Conservation (phyloP, 2,329 filamentous ascomycete species). For the Colletotrichum destructivum region DNA sequence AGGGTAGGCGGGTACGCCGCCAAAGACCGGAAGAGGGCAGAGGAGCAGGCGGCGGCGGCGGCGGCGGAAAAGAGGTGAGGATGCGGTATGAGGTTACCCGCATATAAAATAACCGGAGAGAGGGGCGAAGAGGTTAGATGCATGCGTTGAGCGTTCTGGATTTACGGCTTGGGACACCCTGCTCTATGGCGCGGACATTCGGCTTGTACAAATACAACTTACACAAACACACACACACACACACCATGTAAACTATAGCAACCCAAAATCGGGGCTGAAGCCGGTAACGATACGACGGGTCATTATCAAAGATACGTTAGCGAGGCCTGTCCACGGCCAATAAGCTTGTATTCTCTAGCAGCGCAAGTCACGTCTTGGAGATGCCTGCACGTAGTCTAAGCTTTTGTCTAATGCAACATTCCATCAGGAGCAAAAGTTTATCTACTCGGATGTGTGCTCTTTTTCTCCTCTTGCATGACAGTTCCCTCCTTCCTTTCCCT, state of each 20-base stretch:
- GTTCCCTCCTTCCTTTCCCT: conserved; percentile 5
- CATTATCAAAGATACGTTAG: conserved; percentile 6
- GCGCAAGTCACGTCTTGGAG: neutral
- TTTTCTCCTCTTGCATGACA: conserved; percentile 9
- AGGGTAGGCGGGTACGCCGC: conserved; percentile 69
- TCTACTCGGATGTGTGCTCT: conserved; percentile 5
- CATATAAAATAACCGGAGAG: conserved; percentile 2
- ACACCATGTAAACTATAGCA: conserved; percentile 37
- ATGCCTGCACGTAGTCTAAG: conserved; percentile 13
- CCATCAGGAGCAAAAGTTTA: neutral
- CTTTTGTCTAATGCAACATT: conserved; percentile 22
- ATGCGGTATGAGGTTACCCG: neutral
- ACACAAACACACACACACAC: conserved; percentile 1
- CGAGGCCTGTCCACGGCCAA: conserved; percentile 11
- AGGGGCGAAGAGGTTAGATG: conserved; percentile 19
- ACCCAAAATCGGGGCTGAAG: conserved; percentile 22
- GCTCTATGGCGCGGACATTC: conserved; percentile 38
- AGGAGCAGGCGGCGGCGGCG: conserved; percentile 30
- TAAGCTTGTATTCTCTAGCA: neutral
- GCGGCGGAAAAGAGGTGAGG: conserved; percentile 28
- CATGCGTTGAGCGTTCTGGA: conserved; percentile 41
- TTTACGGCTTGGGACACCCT: conserved; percentile 40
- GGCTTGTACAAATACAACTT: conserved; percentile 34
- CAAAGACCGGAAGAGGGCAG: conserved; percentile 52
- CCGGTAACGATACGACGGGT: conserved; percentile 13